A percentile compares a stretch with the other conserved stretches of the same genome.
Conservation (phyloP, 2,329 filamentous ascomycete species). For the Calonectria henricotiae region DNA sequence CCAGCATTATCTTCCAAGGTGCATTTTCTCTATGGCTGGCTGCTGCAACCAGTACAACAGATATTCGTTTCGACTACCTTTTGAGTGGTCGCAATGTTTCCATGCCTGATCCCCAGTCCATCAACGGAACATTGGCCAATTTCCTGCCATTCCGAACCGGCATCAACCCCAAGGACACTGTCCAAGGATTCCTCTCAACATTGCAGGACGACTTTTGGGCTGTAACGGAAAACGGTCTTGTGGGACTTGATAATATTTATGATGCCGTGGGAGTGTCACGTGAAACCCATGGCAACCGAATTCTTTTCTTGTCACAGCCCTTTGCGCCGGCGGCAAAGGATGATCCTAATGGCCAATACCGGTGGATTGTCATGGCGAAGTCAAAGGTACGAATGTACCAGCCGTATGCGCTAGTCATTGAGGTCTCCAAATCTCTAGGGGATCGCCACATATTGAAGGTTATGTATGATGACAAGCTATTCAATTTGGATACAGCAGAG, state of each 20-base stretch:
- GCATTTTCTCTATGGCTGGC: conserved; percentile 54
- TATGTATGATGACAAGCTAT: conserved; percentile 17
- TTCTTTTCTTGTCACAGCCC: conserved; percentile 35
- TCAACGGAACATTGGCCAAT: conserved; percentile 59
- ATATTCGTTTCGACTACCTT: conserved; percentile 58
- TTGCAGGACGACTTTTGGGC: conserved; percentile 34
- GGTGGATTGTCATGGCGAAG: conserved; percentile 35
- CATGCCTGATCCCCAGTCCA: conserved; percentile 56
- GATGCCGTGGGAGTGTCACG: conserved; percentile 16
- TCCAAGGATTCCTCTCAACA: conserved; percentile 15
- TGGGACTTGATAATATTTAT: conserved; percentile 31
- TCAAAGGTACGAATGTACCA: conserved; percentile 34
- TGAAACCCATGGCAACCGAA: conserved; percentile 23
- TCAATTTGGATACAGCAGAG: neutral
- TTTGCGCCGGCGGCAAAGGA: conserved; percentile 29
- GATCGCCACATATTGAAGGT: conserved; percentile 29
- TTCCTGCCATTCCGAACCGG: conserved; percentile 48
- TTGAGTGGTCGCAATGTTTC: conserved; percentile 59
- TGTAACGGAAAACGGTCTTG: conserved; percentile 30
- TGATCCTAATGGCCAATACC: conserved; percentile 18
- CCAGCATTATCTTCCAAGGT: conserved; percentile 58
- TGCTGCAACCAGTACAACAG: conserved; percentile 40
- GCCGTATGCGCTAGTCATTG: conserved; percentile 33
- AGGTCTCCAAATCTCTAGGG: conserved; percentile 24
- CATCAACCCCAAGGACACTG: neutral